Evolutionary conservation across 768 basidiomycete species (phyloP).

Genomic region (Tephrocybe sp.): DNA sequence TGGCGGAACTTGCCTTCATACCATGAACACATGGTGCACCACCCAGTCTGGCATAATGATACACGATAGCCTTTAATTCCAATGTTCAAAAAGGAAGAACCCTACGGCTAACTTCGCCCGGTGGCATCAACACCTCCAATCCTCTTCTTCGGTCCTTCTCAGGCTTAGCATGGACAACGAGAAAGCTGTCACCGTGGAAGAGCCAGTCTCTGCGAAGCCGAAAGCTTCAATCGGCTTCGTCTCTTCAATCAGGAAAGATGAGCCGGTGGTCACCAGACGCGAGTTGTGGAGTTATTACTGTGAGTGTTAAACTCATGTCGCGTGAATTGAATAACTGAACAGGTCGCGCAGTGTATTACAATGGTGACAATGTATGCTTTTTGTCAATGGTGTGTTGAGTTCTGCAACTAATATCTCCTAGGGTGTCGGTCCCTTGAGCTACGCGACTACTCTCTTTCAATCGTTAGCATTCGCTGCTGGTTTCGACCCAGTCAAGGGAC

Average conservation of each 20-base stretch:
- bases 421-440: slow-evolving; percentile 69
- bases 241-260: slow-evolving; percentile 42
- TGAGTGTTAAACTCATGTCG: slow-evolving; percentile 31
- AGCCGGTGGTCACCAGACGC: slow-evolving; percentile 66
- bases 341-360: slow-evolving; percentile 63
- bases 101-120: no score
- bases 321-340: neutral
- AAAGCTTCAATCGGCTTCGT: slow-evolving; percentile 22
- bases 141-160: no score
- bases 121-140: no score
- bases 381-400: neutral
- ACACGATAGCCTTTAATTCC: no score
- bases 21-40: no score
- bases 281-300: slow-evolving; percentile 84
- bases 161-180: no score
- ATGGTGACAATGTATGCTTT: slow-evolving; percentile 68
- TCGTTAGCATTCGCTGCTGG: slow-evolving; percentile 69
- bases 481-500: slow-evolving; percentile 66
- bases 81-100: no score
- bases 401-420: slow-evolving; percentile 21
- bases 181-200: no score
- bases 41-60: no score
- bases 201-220: no score
- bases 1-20: no score
- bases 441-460: slow-evolving; percentile 75